These are phyloP conservation scores for Trichoderma polysporum DNA, from an alignment of 2,329 filamentous ascomycete genomes.

Conservation along the genomic window DNA sequence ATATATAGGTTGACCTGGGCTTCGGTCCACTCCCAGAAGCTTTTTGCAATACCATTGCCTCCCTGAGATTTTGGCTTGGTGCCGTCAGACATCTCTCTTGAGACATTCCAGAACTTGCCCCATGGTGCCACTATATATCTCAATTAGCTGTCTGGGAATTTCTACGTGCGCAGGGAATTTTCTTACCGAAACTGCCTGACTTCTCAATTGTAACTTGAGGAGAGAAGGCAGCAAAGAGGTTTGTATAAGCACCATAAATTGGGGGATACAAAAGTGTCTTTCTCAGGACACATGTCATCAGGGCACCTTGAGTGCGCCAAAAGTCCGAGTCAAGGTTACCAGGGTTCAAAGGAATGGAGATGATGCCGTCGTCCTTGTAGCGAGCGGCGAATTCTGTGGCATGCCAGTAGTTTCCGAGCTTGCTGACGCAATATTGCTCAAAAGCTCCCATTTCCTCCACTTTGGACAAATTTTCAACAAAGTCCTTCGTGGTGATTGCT, in stretches of 20 bases:
- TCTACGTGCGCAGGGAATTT: too few species aligned
- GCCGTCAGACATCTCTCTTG: conserved; percentile 1
- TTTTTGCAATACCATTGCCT: background rate
- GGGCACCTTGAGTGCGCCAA: conserved; percentile 29
- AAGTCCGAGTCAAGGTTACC: conserved; percentile 42
- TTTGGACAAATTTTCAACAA: conserved; percentile 2
- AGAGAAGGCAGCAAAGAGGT: conserved; percentile 18
- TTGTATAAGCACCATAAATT: conserved; percentile 18
- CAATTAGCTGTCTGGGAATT: background rate
- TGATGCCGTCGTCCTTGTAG: conserved; percentile 31
- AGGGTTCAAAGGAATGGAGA: conserved; percentile 38
- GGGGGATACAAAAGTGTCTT: conserved; percentile 10
- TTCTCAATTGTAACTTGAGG: conserved; percentile 10
- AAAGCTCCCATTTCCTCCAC: conserved; percentile 23
- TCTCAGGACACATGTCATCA: background rate
- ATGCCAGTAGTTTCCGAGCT: conserved; percentile 35
- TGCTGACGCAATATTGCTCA: conserved; percentile 32
- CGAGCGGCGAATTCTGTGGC: conserved; percentile 33
- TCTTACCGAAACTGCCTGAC: conserved; percentile 10
- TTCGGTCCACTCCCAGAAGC: conserved; percentile 19
- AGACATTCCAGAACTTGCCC: conserved; percentile 7
- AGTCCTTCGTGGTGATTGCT: background rate
- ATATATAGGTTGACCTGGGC: conserved; percentile 10
- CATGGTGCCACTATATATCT: conserved; percentile 10
- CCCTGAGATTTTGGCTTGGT: background rate